phyloP scores from a whole-genome alignment of 306 rosid genomes.

The Vicia faba region DNA sequence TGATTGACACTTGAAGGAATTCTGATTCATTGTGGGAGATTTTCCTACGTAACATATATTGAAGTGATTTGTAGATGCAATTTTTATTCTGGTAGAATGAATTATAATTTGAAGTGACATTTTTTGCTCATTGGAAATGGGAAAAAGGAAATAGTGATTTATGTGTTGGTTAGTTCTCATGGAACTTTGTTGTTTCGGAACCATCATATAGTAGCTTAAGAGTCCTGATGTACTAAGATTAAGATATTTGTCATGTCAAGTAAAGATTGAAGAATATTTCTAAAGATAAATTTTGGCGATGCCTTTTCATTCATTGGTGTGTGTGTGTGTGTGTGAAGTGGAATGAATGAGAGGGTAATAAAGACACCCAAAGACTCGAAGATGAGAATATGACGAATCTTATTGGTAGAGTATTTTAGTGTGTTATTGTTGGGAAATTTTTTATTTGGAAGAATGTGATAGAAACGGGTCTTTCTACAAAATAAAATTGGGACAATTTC shows the following conservation, averaged over 20 bases:
- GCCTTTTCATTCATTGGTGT: too few species aligned
- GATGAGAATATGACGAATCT: too few species aligned
- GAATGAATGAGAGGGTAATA: too few species aligned
- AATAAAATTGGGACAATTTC: too few species aligned
- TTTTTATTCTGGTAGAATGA: conserved; percentile 15
- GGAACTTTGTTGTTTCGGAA: neutral
- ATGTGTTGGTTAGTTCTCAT: conserved; percentile 10
- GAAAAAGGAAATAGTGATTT: neutral
- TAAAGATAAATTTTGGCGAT: too few species aligned
- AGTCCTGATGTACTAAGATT: conserved; percentile 8
- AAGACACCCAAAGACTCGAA: too few species aligned
- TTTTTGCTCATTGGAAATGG: neutral
- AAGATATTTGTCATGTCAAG: neutral
- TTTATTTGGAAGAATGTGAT: too few species aligned
- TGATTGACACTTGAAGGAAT: neutral
- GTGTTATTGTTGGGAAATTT: too few species aligned
- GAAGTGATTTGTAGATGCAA: conserved; percentile 29
- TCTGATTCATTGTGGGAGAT: neutral
- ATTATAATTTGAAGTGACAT: conserved; percentile 1
- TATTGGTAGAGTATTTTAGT: too few species aligned
- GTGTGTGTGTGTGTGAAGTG: too few species aligned
- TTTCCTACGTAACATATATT: conserved; percentile 12
- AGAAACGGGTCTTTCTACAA: too few species aligned
- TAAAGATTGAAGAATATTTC: too few species aligned
- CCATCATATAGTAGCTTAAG: neutral